Conservation (phyloP, 2,329 filamentous ascomycete genomes). For the Curvularia sp. region DNA sequence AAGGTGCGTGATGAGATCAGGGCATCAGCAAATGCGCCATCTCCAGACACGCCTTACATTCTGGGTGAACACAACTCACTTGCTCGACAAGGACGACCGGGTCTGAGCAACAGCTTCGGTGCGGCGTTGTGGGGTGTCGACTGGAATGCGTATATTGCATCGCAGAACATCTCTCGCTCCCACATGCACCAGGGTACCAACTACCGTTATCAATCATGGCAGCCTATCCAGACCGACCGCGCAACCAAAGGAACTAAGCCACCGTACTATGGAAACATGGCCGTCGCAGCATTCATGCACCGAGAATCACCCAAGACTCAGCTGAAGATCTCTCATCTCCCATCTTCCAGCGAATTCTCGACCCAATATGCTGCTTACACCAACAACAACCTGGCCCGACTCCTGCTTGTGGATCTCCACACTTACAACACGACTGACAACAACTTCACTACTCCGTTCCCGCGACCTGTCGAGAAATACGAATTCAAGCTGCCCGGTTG, state of each 20-base stretch:
- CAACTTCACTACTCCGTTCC: conserved; percentile 21
- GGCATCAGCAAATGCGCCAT: conserved; percentile 52
- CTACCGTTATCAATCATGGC: conserved; percentile 61
- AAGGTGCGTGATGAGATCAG: conserved; percentile 58
- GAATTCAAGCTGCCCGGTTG: conserved; percentile 47
- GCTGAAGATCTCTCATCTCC: conserved; percentile 2
- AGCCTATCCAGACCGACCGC: conserved; percentile 61
- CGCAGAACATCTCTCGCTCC: conserved; percentile 62
- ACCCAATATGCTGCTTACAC: conserved; percentile 61
- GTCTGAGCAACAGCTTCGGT: conserved; percentile 70
- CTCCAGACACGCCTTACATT: conserved; percentile 57
- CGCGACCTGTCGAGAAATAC: conserved; percentile 51
- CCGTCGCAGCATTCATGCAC: conserved; percentile 61
- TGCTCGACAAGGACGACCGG: conserved; percentile 66
- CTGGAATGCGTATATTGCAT: conserved; percentile 65
- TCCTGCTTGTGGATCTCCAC: conserved; percentile 65
- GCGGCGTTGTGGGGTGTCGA: conserved; percentile 71
- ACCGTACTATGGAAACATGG: conserved; percentile 68
- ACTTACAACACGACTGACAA: conserved; percentile 50
- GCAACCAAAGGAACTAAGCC: conserved; percentile 65
- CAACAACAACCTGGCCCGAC: conserved; percentile 52
- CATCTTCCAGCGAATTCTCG: neutral
- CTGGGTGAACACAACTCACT: conserved; percentile 69
- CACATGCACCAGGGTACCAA: conserved; percentile 71
- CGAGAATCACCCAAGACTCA: neutral